Conservation (phyloP, 768 basidiomycete species). For the Pisolithus sp. region DNA sequence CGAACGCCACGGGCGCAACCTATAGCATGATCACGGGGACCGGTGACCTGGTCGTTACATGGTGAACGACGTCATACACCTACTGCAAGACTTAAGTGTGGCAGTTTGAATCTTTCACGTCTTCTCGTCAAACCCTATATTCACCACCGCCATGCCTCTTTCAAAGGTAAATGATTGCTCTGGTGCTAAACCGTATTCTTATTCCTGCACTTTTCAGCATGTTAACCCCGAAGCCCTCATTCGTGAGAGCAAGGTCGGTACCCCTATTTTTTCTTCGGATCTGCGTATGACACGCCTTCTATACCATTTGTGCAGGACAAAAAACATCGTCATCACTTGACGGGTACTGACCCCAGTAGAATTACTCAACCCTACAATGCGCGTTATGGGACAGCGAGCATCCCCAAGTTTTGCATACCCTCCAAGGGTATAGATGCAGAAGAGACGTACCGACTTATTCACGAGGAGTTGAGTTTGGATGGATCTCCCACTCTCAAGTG, state of each 20-base stretch:
- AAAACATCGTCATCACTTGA: conserved; percentile 32
- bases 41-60: too few species aligned
- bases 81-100: too few species aligned
- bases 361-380: conserved; percentile 47
- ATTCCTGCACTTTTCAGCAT: conserved; percentile 36
- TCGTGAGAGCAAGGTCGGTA: conserved; percentile 42
- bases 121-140: conserved; percentile 5
- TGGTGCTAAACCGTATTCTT: neutral
- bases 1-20: too few species aligned
- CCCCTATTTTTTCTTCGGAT: conserved; percentile 5
- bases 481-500: conserved; percentile 50
- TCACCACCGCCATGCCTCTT: conserved; percentile 44
- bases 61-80: too few species aligned
- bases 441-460: conserved; percentile 46
- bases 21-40: too few species aligned
- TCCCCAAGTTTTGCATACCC: conserved; percentile 66
- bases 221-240: conserved; percentile 65
- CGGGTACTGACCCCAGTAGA: conserved; percentile 26
- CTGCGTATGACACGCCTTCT: neutral
- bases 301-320: conserved; percentile 36
- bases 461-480: conserved; percentile 58
- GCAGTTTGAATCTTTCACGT: too few species aligned
- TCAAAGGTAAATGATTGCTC: conserved; percentile 40
- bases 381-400: conserved; percentile 53
- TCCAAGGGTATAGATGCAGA: conserved; percentile 56